These are phyloP conservation scores for Candida sanyiensis DNA, from an alignment of 805 yeast genomes.

Conservation along the genomic window DNA sequence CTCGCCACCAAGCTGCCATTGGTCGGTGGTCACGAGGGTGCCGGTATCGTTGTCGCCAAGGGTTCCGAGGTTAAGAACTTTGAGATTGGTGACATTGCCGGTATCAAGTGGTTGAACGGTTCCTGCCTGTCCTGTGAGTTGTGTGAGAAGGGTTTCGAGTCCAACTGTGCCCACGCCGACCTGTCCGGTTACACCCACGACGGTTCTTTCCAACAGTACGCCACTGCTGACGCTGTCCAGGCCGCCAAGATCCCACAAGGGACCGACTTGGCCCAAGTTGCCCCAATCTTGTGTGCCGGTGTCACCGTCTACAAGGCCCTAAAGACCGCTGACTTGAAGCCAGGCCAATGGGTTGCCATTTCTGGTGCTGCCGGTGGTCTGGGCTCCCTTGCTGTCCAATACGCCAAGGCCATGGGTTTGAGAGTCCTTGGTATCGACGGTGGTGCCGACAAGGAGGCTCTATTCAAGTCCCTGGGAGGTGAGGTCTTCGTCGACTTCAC, in stretches of 20 bases:
- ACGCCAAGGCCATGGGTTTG: constrained; percentile 72
- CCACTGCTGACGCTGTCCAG: constrained; percentile 82
- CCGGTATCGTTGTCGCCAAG: constrained; percentile 75
- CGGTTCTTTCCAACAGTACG: constrained; percentile 89
- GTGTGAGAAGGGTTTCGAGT: constrained; percentile 62
- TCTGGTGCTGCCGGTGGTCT: constrained; percentile 81
- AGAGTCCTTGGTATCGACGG: constrained; percentile 69
- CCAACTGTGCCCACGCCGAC: constrained; percentile 65
- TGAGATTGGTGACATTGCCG: constrained; percentile 76
- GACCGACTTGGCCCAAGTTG: constrained; percentile 65
- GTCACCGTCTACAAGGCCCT: constrained; percentile 87
- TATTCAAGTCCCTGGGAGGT: constrained; percentile 57
- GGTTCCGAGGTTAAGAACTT: constrained; percentile 66
- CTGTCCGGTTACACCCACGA: constrained; percentile 86
- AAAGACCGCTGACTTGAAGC: constrained; percentile 63
- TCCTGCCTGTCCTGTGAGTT: constrained; percentile 73
- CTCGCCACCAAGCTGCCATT: constrained; percentile 65
- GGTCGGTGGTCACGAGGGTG: constrained; percentile 90
- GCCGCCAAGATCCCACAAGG: constrained; percentile 76
- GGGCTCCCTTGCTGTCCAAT: constrained; percentile 69
- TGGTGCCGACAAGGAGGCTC: constrained; percentile 54
- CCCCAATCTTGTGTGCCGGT: constrained; percentile 89
- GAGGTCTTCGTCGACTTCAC: constrained; percentile 58
- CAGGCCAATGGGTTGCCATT: constrained; percentile 74
- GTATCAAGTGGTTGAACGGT: constrained; percentile 79